Evolutionary conservation across 805 yeast species (phyloP), one percentile per base, ranked within the genome.

Genomic region (Candida stauntonica): DNA sequence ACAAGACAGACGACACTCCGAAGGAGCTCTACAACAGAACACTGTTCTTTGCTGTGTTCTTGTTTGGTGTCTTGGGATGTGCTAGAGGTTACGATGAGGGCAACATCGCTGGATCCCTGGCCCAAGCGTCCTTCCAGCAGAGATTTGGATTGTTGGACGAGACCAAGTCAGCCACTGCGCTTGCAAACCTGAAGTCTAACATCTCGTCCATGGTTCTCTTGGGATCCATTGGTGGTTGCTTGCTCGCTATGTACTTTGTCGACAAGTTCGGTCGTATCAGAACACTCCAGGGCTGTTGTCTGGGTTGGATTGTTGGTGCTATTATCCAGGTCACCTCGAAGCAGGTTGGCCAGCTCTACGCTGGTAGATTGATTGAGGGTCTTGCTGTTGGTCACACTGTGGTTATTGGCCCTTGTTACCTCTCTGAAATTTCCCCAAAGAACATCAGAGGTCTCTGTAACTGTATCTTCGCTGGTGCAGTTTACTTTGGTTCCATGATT

Each of bases 11-110:
- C 18, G 54, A 47, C 15, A 27, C 59, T 1, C 77, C 76, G 3
- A 55, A 55, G 29, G 73, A 73, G 44, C 67, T 72, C 20, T 74
- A 64, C 46, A 75, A 75, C 60, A 45, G 59, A 50, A 64, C 68
- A 7, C 62, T 76, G 27, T 73, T 59, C 54, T 45, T 66, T 31
- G 62, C 74, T 1, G 68, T 73, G 12, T 57, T 68, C 21, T 63
- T 72, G 3, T 77, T 75, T 56, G 82, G 81, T 33, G 53, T 75
- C 14, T 54, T 75, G 31, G 82, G 82, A 6, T 63, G 72, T 24
- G 76, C 77, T 5, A 58, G 82, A 55, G 82, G 81, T 12, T 67
- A 63, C 32, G 81, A 77, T 52, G 81, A 77, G 53, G 81, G 81
- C 24, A 58, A 58, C 43, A 63, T 70, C 24, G 58, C 75, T 7